These are phyloP conservation scores for Microthlaspi erraticum DNA, from an alignment of 345 rosid genomes.

Conservation along the genomic window DNA sequence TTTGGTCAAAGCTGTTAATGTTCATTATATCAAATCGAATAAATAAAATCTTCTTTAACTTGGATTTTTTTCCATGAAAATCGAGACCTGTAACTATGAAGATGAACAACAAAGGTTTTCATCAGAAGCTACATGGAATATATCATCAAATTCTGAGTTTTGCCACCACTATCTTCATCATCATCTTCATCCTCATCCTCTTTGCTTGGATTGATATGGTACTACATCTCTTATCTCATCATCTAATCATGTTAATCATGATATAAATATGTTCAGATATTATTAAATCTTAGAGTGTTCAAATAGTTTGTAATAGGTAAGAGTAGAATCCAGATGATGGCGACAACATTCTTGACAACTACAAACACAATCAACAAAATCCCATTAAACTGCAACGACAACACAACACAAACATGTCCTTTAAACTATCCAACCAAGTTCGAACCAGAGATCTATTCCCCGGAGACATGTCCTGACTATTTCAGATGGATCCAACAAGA, in stretches of 20 bases:
- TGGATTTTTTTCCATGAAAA: not conserved
- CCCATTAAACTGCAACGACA: constrained; percentile 44
- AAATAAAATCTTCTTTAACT: not conserved
- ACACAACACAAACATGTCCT: constrained; percentile 44
- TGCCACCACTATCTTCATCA: constrained; percentile 27
- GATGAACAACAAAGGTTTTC: constrained; percentile 19
- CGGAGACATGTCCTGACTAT: constrained; percentile 60
- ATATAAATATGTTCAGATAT: not conserved
- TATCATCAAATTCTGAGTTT: constrained; percentile 5
- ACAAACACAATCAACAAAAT: constrained; percentile 11
- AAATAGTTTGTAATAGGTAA: constrained; percentile 30
- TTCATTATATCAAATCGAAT: not conserved
- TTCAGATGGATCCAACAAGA: constrained; percentile 73
- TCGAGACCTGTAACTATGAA: constrained; percentile 6
- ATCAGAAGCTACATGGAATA: constrained; percentile 9
- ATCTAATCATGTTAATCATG: not conserved
- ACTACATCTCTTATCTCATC: constrained; percentile 19
- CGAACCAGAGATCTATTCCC: constrained; percentile 9
- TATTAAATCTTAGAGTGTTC: not conserved
- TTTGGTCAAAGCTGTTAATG: not conserved
- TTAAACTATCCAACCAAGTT: constrained; percentile 22
- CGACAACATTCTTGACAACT: not conserved
- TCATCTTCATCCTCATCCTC: constrained; percentile 35
- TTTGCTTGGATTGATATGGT: constrained; percentile 46
- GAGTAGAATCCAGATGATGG: constrained; percentile 10